These are phyloP conservation scores for Penicillium riverlandense DNA, from an alignment of 495 filamentous ascomycete species.

Conservation along the genomic window DNA sequence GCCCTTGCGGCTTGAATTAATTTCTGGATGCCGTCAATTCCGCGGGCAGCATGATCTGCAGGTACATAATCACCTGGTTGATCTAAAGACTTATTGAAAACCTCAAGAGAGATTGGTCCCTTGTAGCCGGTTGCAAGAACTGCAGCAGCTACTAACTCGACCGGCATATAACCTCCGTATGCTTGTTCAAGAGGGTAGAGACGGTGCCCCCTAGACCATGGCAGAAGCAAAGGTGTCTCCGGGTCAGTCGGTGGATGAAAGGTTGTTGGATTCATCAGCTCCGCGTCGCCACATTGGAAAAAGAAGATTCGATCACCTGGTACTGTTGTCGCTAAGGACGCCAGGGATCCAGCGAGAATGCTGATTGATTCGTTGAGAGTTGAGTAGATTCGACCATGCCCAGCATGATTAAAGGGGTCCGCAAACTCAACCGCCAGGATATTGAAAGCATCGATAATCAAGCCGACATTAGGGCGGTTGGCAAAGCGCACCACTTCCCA, in stretches of 20 bases:
- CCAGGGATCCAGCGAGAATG: constrained; percentile 23
- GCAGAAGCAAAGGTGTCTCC: constrained; percentile 14
- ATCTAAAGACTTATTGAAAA: constrained; percentile 40
- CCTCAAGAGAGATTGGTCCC: constrained; percentile 59
- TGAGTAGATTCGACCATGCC: constrained; percentile 19
- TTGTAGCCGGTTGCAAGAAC: constrained; percentile 56
- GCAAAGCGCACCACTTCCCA: constrained; percentile 53
- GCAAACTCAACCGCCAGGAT: constrained; percentile 60
- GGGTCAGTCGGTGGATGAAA: constrained; percentile 14
- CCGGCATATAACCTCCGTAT: constrained; percentile 53
- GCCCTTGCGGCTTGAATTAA: constrained; percentile 5
- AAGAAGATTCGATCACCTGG: constrained; percentile 60
- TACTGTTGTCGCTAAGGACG: constrained; percentile 42
- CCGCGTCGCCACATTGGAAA: constrained; percentile 65
- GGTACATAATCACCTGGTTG: constrained; percentile 9
- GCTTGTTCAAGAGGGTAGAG: constrained; percentile 47
- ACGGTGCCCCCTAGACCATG: constrained; percentile 33
- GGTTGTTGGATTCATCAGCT: constrained; percentile 40
- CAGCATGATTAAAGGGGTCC: constrained; percentile 42
- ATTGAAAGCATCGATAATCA: constrained; percentile 67
- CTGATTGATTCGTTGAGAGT: constrained; percentile 17
- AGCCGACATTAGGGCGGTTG: constrained; percentile 51
- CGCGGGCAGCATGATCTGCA: constrained; percentile 16
- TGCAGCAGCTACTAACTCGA: constrained; percentile 51
- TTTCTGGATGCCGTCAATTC: constrained; percentile 11